Base-by-base conservation (phyloP, 345 rosid species). In the Noccaea caerulescens region DNA sequence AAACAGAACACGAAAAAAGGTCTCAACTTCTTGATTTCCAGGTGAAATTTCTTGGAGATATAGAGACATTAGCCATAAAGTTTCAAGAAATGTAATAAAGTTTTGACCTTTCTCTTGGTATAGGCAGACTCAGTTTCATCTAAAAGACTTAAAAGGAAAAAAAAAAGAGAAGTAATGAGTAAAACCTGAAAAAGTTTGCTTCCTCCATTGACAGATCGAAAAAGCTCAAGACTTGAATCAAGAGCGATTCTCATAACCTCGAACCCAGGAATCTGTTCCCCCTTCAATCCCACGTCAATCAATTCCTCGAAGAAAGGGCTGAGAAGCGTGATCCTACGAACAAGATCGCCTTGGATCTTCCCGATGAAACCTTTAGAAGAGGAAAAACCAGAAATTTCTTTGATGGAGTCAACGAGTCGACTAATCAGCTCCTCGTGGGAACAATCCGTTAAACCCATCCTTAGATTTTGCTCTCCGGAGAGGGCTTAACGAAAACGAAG, bases 271-370 rank as follows among this genome's bases (percentile, higher is more conserved):
- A 82, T 51, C 27, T 68, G 81, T n/a, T 87, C 89, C 10, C 83
- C 67, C 8, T 72, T 20, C 8, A 82, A 63, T 67, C 69, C 85
- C 10, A 74, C 77, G 53, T 88, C 98, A 36, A 75, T 80, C 77
- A 91, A 82, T 72, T 94, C 99, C 86, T 91, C 96, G 54, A 94
- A 89, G 85, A 91, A 80, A 78, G 99, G 98, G 74, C 93, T 84
- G 79, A 94, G 82, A 33, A 94, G 88, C 90, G 91, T 91, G 75
- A 94, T 87, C 75, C 99, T 83, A 34, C 99, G 92, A 39, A 82
- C 83, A 82, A 91, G 80, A 83, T 89, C 86, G 33, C 90, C 88
- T 72, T 89, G 86, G 89, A 82, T 81, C 82, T 72, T 87, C 77
- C 83, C 88, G 69, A 80, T 80, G 10, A 83, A 66, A 72, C 81